Evolutionary conservation across 129 eudicot species (phyloP).

Genomic region (Sambucus nigra): DNA sequence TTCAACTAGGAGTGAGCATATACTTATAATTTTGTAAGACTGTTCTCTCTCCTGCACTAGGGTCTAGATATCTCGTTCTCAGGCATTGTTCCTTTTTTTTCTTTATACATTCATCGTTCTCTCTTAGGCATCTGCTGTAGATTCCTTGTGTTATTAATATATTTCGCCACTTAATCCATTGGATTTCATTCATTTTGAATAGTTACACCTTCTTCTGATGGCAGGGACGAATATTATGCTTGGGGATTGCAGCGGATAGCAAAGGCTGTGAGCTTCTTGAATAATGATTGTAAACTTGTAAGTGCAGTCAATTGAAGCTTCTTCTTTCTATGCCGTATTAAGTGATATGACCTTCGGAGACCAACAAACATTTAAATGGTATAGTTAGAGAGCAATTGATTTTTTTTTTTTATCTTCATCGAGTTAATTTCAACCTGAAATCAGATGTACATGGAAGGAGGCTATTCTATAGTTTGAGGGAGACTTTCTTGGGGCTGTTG

Average conservation of each 20-base stretch:
- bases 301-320: slow-evolving; percentile 15
- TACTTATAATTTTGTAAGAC: background rate
- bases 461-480: too few species aligned
- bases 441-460: too few species aligned
- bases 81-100: background rate
- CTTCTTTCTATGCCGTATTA: background rate
- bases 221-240: slow-evolving; percentile 91
- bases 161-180: background rate
- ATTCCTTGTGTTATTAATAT: slow-evolving; percentile 3
- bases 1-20: background rate
- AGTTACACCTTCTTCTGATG: slow-evolving; percentile 15
- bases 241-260: slow-evolving; percentile 96
- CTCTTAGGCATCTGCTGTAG: background rate
- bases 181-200: background rate
- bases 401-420: too few species aligned
- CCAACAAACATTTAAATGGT: too few species aligned
- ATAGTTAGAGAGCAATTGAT: background rate
- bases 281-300: slow-evolving; percentile 97
- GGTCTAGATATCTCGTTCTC: background rate
- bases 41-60: background rate
- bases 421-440: too few species aligned
- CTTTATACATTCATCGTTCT: background rate
- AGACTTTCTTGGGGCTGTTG: too few species aligned
- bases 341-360: slow-evolving; percentile 7
- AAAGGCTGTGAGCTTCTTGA: slow-evolving; percentile 95